Percentiles rank a stretch among this genome's conserved stretches.
Evolutionary conservation across 495 filamentous ascomycete genomes (phyloP).

Genomic region (Darksidea phi): DNA sequence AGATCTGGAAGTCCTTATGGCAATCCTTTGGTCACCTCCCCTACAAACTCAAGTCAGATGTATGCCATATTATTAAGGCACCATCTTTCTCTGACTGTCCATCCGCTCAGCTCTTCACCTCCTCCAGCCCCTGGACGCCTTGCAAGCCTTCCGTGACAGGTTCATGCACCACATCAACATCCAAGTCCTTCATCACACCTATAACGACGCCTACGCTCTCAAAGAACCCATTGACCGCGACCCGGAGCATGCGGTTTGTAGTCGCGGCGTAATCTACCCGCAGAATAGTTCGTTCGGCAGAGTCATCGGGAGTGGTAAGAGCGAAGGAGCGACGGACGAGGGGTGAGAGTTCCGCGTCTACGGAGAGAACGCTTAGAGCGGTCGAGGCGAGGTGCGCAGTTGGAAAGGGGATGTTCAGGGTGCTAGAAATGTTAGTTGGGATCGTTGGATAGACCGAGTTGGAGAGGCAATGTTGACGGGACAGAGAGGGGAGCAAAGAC

Average conservation of each 20-base stretch:
- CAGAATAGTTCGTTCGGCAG: constrained; percentile 57
- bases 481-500: constrained; percentile 30
- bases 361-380: constrained; percentile 71
- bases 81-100: too few species aligned
- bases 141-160: constrained; percentile 38
- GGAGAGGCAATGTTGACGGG: background rate
- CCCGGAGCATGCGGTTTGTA: constrained; percentile 93
- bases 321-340: constrained; percentile 72
- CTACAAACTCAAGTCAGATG: too few species aligned
- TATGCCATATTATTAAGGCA: too few species aligned
- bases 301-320: constrained; percentile 42
- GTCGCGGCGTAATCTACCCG: constrained; percentile 79
- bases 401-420: constrained; percentile 79
- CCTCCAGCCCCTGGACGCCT: constrained; percentile 43
- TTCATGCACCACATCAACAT: constrained; percentile 72
- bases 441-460: background rate
- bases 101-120: constrained; percentile 13
- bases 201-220: constrained; percentile 82
- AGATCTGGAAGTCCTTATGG: too few species aligned
- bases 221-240: constrained; percentile 97
- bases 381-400: constrained; percentile 73
- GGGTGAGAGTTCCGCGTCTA: constrained; percentile 85
- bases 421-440: constrained; percentile 50
- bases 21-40: too few species aligned
- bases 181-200: constrained; percentile 83